These are phyloP conservation scores for Amoebophrya sp. DNA, from an alignment of 169 alveolate genomes.

Conservation along the genomic window DNA sequence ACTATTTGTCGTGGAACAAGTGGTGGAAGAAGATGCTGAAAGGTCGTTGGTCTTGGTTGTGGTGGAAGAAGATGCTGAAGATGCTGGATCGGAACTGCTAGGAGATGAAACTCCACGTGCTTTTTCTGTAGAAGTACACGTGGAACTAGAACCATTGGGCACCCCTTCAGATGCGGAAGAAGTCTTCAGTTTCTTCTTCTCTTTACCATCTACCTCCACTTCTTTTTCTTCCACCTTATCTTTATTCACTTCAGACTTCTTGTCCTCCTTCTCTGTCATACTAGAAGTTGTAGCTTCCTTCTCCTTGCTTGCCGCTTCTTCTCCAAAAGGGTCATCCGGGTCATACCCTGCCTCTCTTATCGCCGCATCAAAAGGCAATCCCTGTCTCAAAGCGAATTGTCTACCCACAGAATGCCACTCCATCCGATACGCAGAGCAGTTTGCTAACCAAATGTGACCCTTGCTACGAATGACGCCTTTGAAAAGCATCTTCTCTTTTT, in stretches of 20 bases:
- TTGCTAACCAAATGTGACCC: slow-evolving; percentile 30
- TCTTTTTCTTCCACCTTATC: slow-evolving; percentile 20
- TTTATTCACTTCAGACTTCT: no score
- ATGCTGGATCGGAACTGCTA: no score
- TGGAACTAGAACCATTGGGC: no score
- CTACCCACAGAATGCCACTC: slow-evolving; percentile 26
- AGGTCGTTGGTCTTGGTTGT: no score
- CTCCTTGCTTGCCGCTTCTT: background rate
- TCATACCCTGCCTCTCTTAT: background rate
- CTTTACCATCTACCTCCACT: slow-evolving; percentile 21
- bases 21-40: no score
- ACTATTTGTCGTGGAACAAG: no score
- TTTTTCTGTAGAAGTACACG: no score
- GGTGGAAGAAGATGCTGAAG: no score
- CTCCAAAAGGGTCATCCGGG: no score
- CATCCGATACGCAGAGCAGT: slow-evolving; percentile 25
- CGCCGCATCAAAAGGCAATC: slow-evolving; percentile 23
- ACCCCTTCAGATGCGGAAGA: no score
- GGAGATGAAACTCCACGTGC: no score
- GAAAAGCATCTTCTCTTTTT: slow-evolving; percentile 1
- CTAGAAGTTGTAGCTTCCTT: background rate
- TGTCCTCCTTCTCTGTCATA: no score
- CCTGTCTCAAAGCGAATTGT: slow-evolving; percentile 4
- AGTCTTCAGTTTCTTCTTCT: background rate
- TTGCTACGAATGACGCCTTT: slow-evolving; percentile 29